These are phyloP conservation scores for Themeda triandra DNA, from an alignment of 176 grass and related monocot species.

Conservation along the genomic window DNA sequence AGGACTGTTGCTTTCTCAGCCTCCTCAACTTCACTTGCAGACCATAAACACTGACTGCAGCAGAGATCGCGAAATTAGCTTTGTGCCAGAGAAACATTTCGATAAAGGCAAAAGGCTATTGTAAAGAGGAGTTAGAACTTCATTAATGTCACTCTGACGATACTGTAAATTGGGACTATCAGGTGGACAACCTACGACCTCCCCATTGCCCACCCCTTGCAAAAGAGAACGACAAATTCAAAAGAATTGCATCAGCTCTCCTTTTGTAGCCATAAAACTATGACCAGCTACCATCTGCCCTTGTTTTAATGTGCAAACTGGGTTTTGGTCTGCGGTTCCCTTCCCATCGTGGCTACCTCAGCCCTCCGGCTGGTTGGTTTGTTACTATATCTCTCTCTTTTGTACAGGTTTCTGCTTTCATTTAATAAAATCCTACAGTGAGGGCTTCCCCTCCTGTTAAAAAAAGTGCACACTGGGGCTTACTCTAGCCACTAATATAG, in stretches of 20 bases:
- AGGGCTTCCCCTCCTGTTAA: too few relatives aligned
- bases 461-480: neutral
- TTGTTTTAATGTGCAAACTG: neutral
- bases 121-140: neutral
- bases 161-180: neutral
- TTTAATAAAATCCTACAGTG: too few relatives aligned
- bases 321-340: too few relatives aligned
- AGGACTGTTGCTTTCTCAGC: slow-evolving; percentile 61
- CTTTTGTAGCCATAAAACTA: too few relatives aligned
- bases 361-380: too few relatives aligned
- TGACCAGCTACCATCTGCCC: neutral
- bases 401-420: too few relatives aligned
- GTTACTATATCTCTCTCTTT: too few relatives aligned
- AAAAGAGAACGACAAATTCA: neutral
- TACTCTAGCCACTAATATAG: neutral
- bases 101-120: neutral
- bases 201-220: neutral
- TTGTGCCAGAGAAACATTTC: neutral
- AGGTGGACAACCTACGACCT: neutral
- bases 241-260: neutral
- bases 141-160: neutral
- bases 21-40: slow-evolving; percentile 56
- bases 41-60: slow-evolving; percentile 52
- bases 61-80: neutral
- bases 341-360: too few relatives aligned